Evolutionary conservation across 306 rosid genomes (phyloP).

Genomic region (Dalbergia cultrata): DNA sequence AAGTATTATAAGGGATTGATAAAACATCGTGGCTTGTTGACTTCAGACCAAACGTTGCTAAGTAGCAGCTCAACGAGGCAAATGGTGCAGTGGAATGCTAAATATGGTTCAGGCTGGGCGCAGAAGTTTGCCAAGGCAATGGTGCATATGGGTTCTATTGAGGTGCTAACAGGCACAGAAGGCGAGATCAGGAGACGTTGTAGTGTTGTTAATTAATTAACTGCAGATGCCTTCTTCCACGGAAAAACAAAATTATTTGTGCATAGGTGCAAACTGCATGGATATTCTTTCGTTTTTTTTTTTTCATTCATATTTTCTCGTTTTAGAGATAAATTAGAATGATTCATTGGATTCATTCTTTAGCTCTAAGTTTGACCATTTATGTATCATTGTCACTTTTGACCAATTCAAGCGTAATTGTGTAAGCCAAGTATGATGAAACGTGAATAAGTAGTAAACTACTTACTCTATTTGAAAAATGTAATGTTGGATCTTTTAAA

Average conservation of each 20-base stretch:
- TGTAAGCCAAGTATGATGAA: not conserved
- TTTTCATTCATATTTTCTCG: not conserved
- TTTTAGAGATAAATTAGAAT: not conserved
- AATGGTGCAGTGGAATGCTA: conserved; percentile 45
- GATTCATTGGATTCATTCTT: conserved; percentile 26
- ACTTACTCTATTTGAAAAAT: not conserved
- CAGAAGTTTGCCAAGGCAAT: conserved; percentile 52
- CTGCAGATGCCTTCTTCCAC: not conserved
- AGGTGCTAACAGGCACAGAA: conserved; percentile 45
- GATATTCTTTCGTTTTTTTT: not conserved
- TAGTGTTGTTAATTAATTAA: conserved; percentile 30
- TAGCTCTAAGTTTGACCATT: not conserved
- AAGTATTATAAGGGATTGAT: conserved; percentile 38
- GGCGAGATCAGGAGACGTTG: conserved; percentile 53
- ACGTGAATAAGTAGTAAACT: not conserved
- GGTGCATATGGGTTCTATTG: conserved; percentile 57
- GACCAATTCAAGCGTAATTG: conserved; percentile 24
- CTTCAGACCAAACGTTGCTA: conserved; percentile 49
- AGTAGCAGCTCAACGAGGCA: conserved; percentile 35
- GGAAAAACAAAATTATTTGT: not conserved
- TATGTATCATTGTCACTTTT: not conserved
- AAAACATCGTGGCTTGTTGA: conserved; percentile 49
- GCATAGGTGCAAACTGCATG: not conserved
- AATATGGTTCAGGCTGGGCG: conserved; percentile 35
- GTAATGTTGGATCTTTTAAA: not conserved